Evolutionary conservation across 768 basidiomycete genomes (phyloP).

Genomic region (Lentinula detonsa): DNA sequence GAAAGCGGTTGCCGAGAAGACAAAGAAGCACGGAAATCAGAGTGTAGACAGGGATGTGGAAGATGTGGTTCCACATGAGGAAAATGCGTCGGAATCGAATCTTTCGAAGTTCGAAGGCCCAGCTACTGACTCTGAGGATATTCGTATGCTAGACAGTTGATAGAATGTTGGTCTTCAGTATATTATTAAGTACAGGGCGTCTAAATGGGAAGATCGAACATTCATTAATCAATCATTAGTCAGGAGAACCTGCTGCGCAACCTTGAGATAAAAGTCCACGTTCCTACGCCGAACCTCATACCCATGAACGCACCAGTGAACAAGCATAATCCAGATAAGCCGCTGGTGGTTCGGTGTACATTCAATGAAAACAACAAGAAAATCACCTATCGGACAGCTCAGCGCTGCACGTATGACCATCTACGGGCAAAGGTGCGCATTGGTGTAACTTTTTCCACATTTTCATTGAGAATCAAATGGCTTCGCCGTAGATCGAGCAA

Average conservation of each 20-base stretch:
- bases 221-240: background rate
- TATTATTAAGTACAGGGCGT: background rate
- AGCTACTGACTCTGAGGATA: background rate
- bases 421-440: slow-evolving; percentile 63
- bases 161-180: background rate
- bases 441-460: slow-evolving; percentile 1
- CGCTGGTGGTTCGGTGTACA: slow-evolving; percentile 78
- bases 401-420: slow-evolving; percentile 71
- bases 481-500: slow-evolving; percentile 63
- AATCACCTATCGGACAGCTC: slow-evolving; percentile 75
- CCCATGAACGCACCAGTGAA: slow-evolving; percentile 9
- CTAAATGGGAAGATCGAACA: background rate
- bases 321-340: slow-evolving; percentile 41
- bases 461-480: background rate
- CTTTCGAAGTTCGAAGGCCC: background rate
- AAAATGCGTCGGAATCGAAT: slow-evolving; percentile 10
- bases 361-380: slow-evolving; percentile 70
- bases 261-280: background rate
- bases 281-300: background rate
- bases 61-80: slow-evolving; percentile 6
- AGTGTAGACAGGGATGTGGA: slow-evolving; percentile 9
- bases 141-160: background rate
- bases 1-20: slow-evolving; percentile 33
- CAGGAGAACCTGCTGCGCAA: slow-evolving; percentile 2
- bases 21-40: slow-evolving; percentile 11